Evolutionary conservation across 257 asterid genomes (phyloP), one percentile per base, ranked within the genome.

Genomic region (Solanum pimpinellifolium): DNA sequence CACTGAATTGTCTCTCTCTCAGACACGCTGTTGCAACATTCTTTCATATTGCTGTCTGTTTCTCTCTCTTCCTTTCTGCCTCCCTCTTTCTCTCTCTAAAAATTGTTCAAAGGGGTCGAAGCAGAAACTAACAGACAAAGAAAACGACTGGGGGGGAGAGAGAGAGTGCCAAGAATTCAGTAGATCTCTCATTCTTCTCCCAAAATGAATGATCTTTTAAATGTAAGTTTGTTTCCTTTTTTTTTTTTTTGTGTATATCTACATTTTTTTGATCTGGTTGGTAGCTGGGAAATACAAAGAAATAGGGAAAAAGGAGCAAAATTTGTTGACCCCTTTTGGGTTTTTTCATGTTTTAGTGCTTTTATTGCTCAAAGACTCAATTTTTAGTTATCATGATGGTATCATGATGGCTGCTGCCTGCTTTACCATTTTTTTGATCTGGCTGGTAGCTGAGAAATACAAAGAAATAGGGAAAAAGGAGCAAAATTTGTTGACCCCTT

Each of bases 1-100:
- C 85, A 65, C 86, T 39, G 25, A 73, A 49, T 66, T 83, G 66
- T 88, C 49, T 82, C 86, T 23, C 42, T 73, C 47, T 1, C 82
- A 6, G 29, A 44, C 83, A 76, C 83, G 62, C 86, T 87, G 82
- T 85, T 83, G 44, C 59, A 78, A 82, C 89, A 14, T 77, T 86
- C 49, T 46, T 68, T 73, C 65, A 66, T 75, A 52, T 62, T 85
- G 44, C 88, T 83, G 20, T 89, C 78, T 52, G 85, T 46, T 56
- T 80, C 86, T 88, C 44, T 78, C 85, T 25, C 42, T 80, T 13
- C 23, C 2, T 80, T 42, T 47, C 31, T 76, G 23, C 83, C 84
- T 59, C 25, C 5, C 88, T 46, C 15, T 56, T 56, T 27, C 66
- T 78, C 84, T 80, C 1, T 47, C 68, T 47, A 16, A 29, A 21